A percentile compares a stretch with the other conserved stretches of the same genome.
Conservation (phyloP, 2,329 filamentous ascomycete genomes). For the Ophiostoma sp. region DNA sequence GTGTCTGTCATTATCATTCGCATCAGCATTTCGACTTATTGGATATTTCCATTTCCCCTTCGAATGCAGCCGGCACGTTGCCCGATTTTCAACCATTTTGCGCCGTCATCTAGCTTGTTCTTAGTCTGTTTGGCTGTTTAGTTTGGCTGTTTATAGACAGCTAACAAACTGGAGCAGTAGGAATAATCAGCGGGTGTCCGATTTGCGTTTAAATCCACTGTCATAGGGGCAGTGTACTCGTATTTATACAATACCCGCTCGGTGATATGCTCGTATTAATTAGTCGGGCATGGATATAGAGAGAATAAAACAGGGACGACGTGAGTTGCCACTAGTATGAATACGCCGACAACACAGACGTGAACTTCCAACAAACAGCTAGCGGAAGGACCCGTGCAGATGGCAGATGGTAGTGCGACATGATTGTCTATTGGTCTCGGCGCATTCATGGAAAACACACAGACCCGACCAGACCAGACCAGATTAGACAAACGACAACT, state of each 20-base stretch:
- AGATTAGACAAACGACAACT: too few species aligned
- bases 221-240: too few species aligned
- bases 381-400: background rate
- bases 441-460: background rate
- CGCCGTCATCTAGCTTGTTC: background rate
- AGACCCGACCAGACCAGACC: too few species aligned
- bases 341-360: too few species aligned
- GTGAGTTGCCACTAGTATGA: too few species aligned
- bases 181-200: too few species aligned
- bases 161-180: too few species aligned
- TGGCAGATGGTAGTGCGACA: background rate
- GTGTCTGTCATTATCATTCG: background rate
- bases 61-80: background rate
- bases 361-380: background rate
- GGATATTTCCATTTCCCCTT: background rate
- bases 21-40: background rate
- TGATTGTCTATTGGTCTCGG: background rate
- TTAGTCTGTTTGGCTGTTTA: background rate
- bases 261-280: too few species aligned
- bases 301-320: too few species aligned
- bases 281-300: too few species aligned
- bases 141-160: background rate
- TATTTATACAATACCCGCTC: too few species aligned
- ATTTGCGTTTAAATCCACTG: too few species aligned
- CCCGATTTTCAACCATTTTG: background rate